A percentile compares a stretch with the other conserved stretches of the same genome.
phyloP scores from a whole-genome alignment of 164 flowering plant species.

The Vitis labrusca region DNA sequence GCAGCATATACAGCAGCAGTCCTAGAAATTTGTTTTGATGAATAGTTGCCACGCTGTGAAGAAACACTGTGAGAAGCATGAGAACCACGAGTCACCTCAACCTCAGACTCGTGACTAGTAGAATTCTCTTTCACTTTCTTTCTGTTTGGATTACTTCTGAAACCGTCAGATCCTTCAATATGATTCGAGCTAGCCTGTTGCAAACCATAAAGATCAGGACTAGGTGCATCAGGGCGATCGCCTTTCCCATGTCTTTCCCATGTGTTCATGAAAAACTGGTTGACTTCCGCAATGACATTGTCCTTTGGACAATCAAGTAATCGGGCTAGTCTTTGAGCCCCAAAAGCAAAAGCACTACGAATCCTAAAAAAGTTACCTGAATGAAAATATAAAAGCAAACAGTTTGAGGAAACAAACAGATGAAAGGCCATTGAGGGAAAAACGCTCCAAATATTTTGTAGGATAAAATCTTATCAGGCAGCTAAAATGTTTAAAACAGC shows the following conservation, averaged over 20 bases:
- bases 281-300: conserved; percentile 61
- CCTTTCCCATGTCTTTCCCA: conserved; percentile 98
- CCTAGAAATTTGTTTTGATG: conserved; percentile 33
- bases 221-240: conserved; percentile 85
- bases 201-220: conserved; percentile 31
- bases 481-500: not conserved
- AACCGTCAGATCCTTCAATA: conserved; percentile 33
- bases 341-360: conserved; percentile 97
- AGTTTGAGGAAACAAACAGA: not conserved
- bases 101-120: conserved; percentile 31
- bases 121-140: conserved; percentile 26
- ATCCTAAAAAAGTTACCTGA: conserved; percentile 95
- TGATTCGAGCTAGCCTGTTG: conserved; percentile 36
- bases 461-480: not conserved
- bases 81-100: conserved; percentile 19
- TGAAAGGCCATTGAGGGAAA: not conserved
- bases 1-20: conserved; percentile 29
- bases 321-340: conserved; percentile 81
- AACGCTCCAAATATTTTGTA: not conserved
- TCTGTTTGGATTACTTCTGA: conserved; percentile 24
- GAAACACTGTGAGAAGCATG: conserved; percentile 17
- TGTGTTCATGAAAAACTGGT: conserved; percentile 91
- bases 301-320: conserved; percentile 84
- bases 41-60: not conserved
- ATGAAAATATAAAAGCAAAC: not conserved